Conservation (phyloP, 495 filamentous ascomycete genomes). For the Polyplosphaeria fusca region DNA sequence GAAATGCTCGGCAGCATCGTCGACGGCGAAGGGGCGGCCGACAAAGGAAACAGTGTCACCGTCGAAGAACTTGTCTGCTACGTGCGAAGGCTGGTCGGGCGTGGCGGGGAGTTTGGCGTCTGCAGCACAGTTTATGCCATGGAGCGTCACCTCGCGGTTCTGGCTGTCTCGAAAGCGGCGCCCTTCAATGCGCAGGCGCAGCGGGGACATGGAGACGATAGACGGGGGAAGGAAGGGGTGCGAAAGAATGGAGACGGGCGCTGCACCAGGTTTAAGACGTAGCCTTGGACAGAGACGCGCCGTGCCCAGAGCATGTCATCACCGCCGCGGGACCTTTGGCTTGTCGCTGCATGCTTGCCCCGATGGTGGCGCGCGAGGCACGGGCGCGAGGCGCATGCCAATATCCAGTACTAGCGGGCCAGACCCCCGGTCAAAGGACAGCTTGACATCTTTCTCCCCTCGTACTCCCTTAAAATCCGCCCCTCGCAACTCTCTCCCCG, state of each 20-base stretch:
- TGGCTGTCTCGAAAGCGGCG: constrained; percentile 70
- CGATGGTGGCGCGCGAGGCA: neutral
- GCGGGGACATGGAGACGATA: constrained; percentile 36
- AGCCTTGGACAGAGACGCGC: too few species aligned
- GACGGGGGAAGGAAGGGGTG: neutral
- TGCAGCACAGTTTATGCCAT: constrained; percentile 67
- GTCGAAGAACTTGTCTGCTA: constrained; percentile 79
- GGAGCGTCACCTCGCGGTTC: constrained; percentile 64
- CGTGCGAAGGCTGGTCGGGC: constrained; percentile 78
- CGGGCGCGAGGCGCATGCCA: neutral
- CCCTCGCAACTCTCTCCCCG: neutral
- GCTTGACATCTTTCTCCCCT: constrained; percentile 3
- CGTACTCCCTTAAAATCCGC: constrained; percentile 7
- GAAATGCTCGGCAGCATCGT: constrained; percentile 85
- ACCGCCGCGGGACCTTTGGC: neutral
- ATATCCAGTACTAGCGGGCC: neutral
- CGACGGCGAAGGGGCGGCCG: constrained; percentile 73
- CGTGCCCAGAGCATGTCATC: neutral
- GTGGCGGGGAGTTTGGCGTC: constrained; percentile 70
- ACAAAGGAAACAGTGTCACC: constrained; percentile 90
- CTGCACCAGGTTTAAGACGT: too few species aligned
- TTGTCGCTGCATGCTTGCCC: neutral
- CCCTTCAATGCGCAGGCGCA: constrained; percentile 72
- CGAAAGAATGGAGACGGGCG: neutral
- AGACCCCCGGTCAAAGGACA: constrained; percentile 16